A percentile compares a stretch with the other conserved stretches of the same genome.
Conservation (phyloP, 2,329 filamentous ascomycete genomes). For the Pyricularia pennisetigena region DNA sequence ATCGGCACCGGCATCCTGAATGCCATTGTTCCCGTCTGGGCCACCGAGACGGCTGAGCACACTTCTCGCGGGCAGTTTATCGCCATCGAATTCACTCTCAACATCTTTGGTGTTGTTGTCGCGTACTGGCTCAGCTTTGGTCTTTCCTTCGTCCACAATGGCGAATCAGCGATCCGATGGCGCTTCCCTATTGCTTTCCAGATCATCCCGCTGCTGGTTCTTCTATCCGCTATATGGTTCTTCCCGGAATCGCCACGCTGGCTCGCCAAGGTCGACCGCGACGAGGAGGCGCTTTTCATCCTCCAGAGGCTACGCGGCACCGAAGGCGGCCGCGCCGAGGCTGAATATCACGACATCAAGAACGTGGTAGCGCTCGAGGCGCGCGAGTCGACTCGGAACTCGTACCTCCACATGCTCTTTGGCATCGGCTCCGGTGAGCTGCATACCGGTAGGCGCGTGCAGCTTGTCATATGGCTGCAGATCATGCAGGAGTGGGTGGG, state of each 20-base stretch:
- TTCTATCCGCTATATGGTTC: constrained; percentile 9
- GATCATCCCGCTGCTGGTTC: constrained; percentile 11
- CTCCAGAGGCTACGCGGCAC: constrained; percentile 53
- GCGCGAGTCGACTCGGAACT: constrained; percentile 45
- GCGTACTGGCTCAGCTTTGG: constrained; percentile 22
- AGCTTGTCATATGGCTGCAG: constrained; percentile 62
- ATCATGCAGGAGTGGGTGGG: constrained; percentile 63
- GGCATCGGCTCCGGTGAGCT: constrained; percentile 55
- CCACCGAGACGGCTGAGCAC: constrained; percentile 59
- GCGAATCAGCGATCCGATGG: constrained; percentile 19
- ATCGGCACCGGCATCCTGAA: constrained; percentile 62
- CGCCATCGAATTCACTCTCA: constrained; percentile 56
- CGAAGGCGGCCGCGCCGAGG: constrained; percentile 35
- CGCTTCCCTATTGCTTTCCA: constrained; percentile 21
- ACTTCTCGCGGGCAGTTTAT: constrained; percentile 60
- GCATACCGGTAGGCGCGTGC: constrained; percentile 57
- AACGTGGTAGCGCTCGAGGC: constrained; percentile 53
- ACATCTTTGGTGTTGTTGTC: constrained; percentile 18
- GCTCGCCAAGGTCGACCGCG: constrained; percentile 45
- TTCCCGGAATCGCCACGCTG: constrained; percentile 9
- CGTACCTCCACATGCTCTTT: constrained; percentile 57
- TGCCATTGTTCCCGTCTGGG: constrained; percentile 62
- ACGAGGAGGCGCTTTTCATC: constrained; percentile 58
- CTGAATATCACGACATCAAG: constrained; percentile 60
- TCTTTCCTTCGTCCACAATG: constrained; percentile 18